phyloP scores from a whole-genome alignment of 2,329 filamentous ascomycete genomes.

The Nigrospora sphaerica region DNA sequence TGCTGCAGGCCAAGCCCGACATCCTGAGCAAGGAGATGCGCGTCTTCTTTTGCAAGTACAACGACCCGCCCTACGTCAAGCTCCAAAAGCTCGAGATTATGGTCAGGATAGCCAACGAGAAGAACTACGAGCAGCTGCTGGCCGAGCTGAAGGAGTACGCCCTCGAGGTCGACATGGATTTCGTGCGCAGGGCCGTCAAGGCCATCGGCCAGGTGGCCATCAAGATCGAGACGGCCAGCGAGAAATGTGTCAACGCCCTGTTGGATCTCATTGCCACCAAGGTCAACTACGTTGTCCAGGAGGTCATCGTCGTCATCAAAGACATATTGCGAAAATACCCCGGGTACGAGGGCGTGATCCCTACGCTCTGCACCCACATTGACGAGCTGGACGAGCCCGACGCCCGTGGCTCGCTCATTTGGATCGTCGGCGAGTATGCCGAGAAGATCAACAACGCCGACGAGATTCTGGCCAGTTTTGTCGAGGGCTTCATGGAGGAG shows the following conservation, averaged over 20 bases:
- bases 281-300: constrained; percentile 98
- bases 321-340: constrained; percentile 97
- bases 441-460: constrained; percentile 99
- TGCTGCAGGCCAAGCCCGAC: constrained; percentile 91
- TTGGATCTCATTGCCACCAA: constrained; percentile 94
- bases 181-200: constrained; percentile 86
- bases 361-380: constrained; percentile 90
- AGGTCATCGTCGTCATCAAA: constrained; percentile 98
- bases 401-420: constrained; percentile 85
- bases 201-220: constrained; percentile 97
- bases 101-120: constrained; percentile 97
- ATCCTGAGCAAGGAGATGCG: constrained; percentile 95
- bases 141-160: constrained; percentile 96
- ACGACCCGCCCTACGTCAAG: constrained; percentile 95
- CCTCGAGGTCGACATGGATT: constrained; percentile 98
- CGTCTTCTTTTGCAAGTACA: constrained; percentile 99
- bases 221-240: constrained; percentile 92
- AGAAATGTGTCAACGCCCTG: constrained; percentile 90
- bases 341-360: constrained; percentile 96
- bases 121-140: constrained; percentile 89
- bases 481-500: constrained; percentile 91
- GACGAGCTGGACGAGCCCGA: constrained; percentile 94
- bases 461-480: constrained; percentile 84
- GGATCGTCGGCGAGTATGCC: constrained; percentile 98
- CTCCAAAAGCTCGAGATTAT: constrained; percentile 98